Percentiles rank a stretch among this genome's conserved stretches.
These are phyloP conservation scores for Cryphonectria radicalis DNA, from an alignment of 2,329 filamentous ascomycete species.

Conservation along the genomic window DNA sequence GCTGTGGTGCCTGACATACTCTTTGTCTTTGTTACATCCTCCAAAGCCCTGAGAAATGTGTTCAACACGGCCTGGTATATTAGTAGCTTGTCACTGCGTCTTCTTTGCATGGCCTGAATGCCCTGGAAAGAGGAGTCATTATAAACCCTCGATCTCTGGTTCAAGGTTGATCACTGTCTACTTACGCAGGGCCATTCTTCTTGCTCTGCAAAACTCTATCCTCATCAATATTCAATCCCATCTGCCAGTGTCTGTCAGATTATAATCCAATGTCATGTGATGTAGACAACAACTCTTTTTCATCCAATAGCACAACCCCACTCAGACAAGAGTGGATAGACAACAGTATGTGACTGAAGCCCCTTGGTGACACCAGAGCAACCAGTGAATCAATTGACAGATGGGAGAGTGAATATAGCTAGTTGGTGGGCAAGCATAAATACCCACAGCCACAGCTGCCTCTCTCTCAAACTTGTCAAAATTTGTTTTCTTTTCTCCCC, in stretches of 20 bases:
- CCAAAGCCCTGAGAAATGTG: background rate
- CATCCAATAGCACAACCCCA: background rate
- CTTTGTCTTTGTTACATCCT: background rate
- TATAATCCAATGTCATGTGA: background rate
- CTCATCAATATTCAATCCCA: background rate
- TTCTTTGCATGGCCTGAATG: too few relatives aligned
- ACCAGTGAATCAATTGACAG: background rate
- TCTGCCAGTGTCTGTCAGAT: background rate
- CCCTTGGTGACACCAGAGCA: background rate
- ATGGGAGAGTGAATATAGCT: background rate
- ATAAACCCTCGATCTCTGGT: background rate
- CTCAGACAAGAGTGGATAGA: background rate
- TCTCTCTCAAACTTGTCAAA: background rate
- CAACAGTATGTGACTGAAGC: background rate
- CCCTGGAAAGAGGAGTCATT: background rate
- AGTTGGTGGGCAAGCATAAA: background rate
- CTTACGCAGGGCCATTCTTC: background rate
- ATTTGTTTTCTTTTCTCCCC: background rate
- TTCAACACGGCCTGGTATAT: background rate
- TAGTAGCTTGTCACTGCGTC: too few relatives aligned
- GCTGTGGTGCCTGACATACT: too few relatives aligned
- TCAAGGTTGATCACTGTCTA: background rate
- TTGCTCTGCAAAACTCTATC: background rate
- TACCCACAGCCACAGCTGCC: background rate
- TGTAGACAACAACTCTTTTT: background rate